Conservation (phyloP, 106 monocot species). For the Dendrobium officinale region DNA sequence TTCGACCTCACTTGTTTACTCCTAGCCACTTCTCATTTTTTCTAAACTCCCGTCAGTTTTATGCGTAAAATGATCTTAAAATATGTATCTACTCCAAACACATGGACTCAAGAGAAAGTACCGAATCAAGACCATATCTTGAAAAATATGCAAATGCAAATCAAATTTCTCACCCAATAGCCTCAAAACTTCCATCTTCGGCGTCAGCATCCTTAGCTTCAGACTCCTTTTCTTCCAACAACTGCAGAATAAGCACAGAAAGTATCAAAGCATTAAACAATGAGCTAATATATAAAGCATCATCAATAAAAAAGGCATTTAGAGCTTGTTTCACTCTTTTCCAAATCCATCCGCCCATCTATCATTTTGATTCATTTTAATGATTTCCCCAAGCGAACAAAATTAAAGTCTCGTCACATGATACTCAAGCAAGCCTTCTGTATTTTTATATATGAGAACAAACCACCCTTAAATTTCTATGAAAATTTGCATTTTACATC, state of each 20-base stretch:
- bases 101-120: neutral
- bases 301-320: neutral
- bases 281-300: neutral
- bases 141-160: neutral
- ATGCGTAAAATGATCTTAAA: neutral
- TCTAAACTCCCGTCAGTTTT: neutral
- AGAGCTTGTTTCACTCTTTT: neutral
- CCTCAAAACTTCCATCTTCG: conserved; percentile 21
- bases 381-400: neutral
- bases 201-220: conserved; percentile 46
- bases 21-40: neutral
- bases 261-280: neutral
- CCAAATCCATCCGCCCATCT: neutral
- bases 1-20: neutral
- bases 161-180: conserved; percentile 24
- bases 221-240: conserved; percentile 79
- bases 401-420: neutral
- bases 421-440: neutral
- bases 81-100: neutral
- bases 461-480: neutral
- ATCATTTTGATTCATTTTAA: neutral
- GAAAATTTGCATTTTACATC: neutral
- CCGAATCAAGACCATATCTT: neutral
- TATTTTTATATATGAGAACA: neutral
- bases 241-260: conserved; percentile 28